A percentile compares a stretch with the other conserved stretches of the same genome.
Evolutionary conservation across 2,329 filamentous ascomycete genomes (phyloP).

Genomic region (Pyrenochaeta sp.): DNA sequence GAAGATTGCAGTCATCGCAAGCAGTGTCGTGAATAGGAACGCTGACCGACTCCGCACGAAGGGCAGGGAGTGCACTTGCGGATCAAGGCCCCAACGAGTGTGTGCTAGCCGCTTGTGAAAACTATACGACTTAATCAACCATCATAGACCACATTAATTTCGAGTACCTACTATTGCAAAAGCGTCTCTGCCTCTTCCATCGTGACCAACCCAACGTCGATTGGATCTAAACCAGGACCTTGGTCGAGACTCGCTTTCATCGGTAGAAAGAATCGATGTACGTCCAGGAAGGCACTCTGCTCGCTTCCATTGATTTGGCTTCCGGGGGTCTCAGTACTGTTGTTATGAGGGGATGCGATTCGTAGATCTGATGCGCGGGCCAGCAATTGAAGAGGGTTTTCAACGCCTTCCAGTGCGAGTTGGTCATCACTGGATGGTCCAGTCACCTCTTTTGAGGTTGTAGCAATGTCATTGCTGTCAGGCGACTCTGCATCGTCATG

Average conservation of each 20-base stretch:
- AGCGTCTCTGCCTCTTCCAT: constrained; percentile 70
- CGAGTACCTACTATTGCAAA: constrained; percentile 66
- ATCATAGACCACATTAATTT: neutral
- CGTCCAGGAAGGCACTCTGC: constrained; percentile 54
- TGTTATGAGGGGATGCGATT: constrained; percentile 54
- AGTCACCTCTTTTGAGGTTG: constrained; percentile 30
- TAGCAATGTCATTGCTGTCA: constrained; percentile 1
- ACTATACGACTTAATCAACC: constrained; percentile 49
- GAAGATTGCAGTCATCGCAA: constrained; percentile 74
- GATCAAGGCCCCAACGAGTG: constrained; percentile 77
- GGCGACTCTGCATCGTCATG: constrained; percentile 5
- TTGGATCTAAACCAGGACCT: constrained; percentile 71
- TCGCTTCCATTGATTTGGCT: constrained; percentile 43
- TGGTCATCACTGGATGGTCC: constrained; percentile 48
- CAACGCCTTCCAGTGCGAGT: constrained; percentile 73
- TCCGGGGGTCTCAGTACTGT: constrained; percentile 37
- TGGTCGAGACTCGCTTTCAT: constrained; percentile 70
- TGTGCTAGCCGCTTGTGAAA: constrained; percentile 76
- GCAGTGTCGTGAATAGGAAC: constrained; percentile 75
- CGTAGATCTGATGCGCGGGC: constrained; percentile 75
- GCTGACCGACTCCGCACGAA: constrained; percentile 74
- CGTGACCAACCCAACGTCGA: constrained; percentile 74
- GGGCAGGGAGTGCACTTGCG: constrained; percentile 68
- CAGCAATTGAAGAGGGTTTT: constrained; percentile 77
- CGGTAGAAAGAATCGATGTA: constrained; percentile 73